Evolutionary conservation across 768 basidiomycete species (phyloP).

Genomic region (Sporobolomyces phaffii): DNA sequence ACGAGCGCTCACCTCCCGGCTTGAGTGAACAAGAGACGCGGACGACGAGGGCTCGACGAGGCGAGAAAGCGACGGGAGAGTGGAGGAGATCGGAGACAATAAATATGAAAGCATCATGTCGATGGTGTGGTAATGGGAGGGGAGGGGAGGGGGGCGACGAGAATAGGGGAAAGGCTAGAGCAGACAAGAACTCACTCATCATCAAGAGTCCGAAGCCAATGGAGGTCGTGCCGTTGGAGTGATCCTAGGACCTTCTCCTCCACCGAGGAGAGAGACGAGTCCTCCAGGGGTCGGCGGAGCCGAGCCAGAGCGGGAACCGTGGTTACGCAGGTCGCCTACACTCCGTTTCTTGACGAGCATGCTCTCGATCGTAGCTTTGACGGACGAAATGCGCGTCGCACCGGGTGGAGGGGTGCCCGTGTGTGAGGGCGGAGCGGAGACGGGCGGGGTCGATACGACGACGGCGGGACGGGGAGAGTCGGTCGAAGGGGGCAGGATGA

Average conservation of each 20-base stretch:
- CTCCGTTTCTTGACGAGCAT: conserved; percentile 39
- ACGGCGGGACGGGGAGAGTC: conserved; percentile 37
- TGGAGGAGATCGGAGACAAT: conserved; percentile 32
- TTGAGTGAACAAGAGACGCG: conserved; percentile 18
- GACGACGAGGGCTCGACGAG: background rate
- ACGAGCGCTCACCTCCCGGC: too few relatives aligned
- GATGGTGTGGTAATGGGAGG: background rate
- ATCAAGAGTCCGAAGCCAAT: background rate
- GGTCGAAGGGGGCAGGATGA: conserved; percentile 26
- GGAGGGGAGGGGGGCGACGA: background rate
- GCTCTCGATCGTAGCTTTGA: conserved; percentile 47
- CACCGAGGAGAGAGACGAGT: too few relatives aligned
- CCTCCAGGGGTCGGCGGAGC: background rate
- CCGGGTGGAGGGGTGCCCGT: conserved; percentile 26
- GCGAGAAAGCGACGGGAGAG: background rate
- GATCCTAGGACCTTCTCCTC: too few relatives aligned
- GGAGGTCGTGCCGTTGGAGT: conserved; percentile 41
- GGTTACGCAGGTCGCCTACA: conserved; percentile 2
- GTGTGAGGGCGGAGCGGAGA: background rate
- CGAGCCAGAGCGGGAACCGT: background rate
- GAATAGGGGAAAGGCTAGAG: background rate
- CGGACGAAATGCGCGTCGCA: conserved; percentile 40
- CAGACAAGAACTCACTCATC: background rate
- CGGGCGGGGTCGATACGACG: conserved; percentile 36
- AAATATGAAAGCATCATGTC: conserved; percentile 36